Percentiles rank a stretch among this genome's conserved stretches.
Conservation (phyloP, 1,284 basidiomycete genomes). For the Lentinus polychrous region DNA sequence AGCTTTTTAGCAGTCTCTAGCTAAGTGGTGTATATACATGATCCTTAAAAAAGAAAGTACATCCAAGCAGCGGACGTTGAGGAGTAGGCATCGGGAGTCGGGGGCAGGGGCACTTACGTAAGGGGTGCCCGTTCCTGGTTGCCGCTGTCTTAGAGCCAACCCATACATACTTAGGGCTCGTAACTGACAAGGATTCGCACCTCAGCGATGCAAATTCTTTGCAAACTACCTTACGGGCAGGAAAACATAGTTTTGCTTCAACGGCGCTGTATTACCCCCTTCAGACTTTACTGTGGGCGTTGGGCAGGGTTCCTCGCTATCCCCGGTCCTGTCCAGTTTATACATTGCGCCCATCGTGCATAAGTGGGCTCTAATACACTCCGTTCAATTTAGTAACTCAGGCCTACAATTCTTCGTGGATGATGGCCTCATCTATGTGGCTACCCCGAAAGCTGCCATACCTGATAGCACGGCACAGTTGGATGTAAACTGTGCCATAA, state of each 20-base stretch:
- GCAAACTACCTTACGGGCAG: conserved; percentile 8
- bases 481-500: conserved; percentile 1
- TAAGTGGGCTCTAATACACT: not conserved
- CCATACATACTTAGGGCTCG: too few species aligned
- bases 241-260: conserved; percentile 10
- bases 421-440: conserved; percentile 3
- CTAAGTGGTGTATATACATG: too few species aligned
- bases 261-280: conserved; percentile 5
- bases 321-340: conserved; percentile 6
- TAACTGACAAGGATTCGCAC: conserved; percentile 9
- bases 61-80: too few species aligned
- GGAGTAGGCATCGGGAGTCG: too few species aligned
- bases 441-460: too few species aligned
- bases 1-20: too few species aligned
- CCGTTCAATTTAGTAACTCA: not conserved
- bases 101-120: too few species aligned
- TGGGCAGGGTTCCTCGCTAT: conserved; percentile 6
- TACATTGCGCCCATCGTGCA: conserved; percentile 3
- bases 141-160: too few species aligned
- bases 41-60: too few species aligned
- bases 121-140: too few species aligned
- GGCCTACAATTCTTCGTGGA: conserved; percentile 8
- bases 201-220: conserved; percentile 6
- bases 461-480: not conserved
- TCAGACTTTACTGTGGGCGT: conserved; percentile 1